phyloP scores from a whole-genome alignment of 768 basidiomycete species.

The Russula brevipes region DNA sequence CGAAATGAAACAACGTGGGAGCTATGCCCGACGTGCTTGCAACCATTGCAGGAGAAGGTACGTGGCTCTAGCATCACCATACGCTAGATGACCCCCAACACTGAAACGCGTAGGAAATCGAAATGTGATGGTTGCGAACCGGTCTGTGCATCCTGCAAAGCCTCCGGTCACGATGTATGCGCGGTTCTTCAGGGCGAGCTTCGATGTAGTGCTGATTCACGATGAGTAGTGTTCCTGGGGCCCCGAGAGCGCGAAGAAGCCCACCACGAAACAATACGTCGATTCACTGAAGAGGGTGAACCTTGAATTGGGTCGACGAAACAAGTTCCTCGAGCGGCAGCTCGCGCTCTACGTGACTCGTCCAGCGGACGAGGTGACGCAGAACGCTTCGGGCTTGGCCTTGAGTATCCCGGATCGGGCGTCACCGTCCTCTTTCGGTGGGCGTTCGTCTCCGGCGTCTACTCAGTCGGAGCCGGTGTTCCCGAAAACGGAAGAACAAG shows the following conservation, averaged over 20 bases:
- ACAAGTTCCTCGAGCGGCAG: constrained; percentile 30
- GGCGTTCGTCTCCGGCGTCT: constrained; percentile 11
- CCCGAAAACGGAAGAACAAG: constrained; percentile 20
- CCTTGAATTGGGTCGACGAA: constrained; percentile 28
- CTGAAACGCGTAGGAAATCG: constrained; percentile 29
- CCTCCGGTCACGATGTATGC: constrained; percentile 28
- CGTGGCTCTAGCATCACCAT: background rate
- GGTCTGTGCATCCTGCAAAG: constrained; percentile 31
- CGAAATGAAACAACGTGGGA: constrained; percentile 26
- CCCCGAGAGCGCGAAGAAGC: constrained; percentile 33
- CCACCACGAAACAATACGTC: constrained; percentile 33
- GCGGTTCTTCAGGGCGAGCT: background rate
- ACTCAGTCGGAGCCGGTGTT: constrained; percentile 13
- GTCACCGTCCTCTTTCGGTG: constrained; percentile 20
- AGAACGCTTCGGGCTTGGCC: constrained; percentile 7
- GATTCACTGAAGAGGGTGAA: constrained; percentile 32
- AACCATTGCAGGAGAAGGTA: constrained; percentile 33
- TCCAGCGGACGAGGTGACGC: constrained; percentile 14
- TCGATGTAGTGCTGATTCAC: background rate
- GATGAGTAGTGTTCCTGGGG: constrained; percentile 33
- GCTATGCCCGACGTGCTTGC: constrained; percentile 34
- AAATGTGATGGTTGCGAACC: constrained; percentile 34
- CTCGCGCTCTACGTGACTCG: constrained; percentile 17
- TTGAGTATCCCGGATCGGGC: constrained; percentile 16
- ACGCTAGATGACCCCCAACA: background rate